Evolutionary conservation across 495 filamentous ascomycete species (phyloP).

Genomic region (Aspergillus bertholletiae): DNA sequence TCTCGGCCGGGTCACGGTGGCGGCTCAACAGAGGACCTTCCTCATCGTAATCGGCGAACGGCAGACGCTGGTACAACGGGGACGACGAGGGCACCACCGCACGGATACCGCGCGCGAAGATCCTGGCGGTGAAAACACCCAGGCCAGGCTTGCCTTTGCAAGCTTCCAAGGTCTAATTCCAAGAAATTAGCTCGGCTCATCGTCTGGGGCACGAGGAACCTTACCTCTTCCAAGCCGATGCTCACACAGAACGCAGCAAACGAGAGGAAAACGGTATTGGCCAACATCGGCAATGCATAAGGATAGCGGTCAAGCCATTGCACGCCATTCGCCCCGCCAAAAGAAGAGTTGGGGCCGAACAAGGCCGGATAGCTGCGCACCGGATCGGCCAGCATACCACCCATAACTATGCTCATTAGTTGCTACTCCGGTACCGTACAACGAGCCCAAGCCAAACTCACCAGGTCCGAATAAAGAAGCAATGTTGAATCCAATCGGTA

Average conservation of each 20-base stretch:
- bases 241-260: slow-evolving; percentile 53
- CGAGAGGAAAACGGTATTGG: slow-evolving; percentile 64
- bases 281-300: slow-evolving; percentile 72
- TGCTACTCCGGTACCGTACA: not conserved
- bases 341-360: slow-evolving; percentile 55
- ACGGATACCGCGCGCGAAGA: slow-evolving; percentile 27
- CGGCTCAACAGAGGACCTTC: slow-evolving; percentile 30
- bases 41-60: slow-evolving; percentile 37
- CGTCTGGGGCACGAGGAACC: slow-evolving; percentile 1
- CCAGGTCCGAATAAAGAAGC: slow-evolving; percentile 72
- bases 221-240: slow-evolving; percentile 67
- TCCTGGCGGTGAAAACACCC: slow-evolving; percentile 29
- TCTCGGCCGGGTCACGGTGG: slow-evolving; percentile 24
- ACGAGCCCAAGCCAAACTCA: slow-evolving; percentile 22
- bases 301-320: slow-evolving; percentile 66
- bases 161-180: slow-evolving; percentile 33
- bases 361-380: slow-evolving; percentile 63
- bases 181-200: not conserved
- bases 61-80: slow-evolving; percentile 31
- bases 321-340: slow-evolving; percentile 52
- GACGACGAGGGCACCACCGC: slow-evolving; percentile 32
- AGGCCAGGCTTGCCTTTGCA: slow-evolving; percentile 45
- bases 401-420: slow-evolving; percentile 45
- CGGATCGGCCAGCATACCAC: slow-evolving; percentile 72
- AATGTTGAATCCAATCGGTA: slow-evolving; percentile 77